Percentiles rank a stretch among this genome's conserved stretches.
Conservation (phyloP, 2,329 filamentous ascomycete genomes). For the Berkeleyomyces basicola region DNA sequence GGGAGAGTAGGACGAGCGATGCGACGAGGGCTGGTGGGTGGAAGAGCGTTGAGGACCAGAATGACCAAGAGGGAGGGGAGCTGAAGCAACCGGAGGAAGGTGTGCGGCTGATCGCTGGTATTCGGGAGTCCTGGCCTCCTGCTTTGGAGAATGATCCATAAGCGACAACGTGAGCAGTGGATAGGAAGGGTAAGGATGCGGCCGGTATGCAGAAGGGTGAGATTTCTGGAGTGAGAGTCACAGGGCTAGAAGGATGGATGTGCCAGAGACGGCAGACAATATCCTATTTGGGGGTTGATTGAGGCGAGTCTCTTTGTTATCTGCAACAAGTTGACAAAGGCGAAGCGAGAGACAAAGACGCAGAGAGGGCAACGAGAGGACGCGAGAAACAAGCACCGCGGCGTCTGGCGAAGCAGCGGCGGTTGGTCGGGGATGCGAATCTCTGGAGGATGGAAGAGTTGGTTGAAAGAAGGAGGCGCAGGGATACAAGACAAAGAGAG, state of each 20-base stretch:
- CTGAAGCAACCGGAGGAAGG: background rate
- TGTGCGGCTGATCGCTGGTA: constrained; percentile 3
- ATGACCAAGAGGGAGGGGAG: background rate
- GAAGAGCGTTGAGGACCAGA: background rate
- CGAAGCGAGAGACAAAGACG: background rate
- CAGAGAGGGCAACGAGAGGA: background rate
- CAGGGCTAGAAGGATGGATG: background rate
- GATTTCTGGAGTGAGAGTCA: background rate
- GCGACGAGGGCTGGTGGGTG: background rate
- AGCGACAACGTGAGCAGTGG: background rate
- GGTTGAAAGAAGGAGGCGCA: no score
- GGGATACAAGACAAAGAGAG: no score
- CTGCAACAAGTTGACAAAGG: background rate
- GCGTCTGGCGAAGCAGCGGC: no score
- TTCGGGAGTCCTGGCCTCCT: constrained; percentile 5
- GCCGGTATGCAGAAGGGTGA: background rate
- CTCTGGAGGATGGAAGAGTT: no score
- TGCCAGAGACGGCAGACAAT: background rate
- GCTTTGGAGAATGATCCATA: constrained; percentile 7
- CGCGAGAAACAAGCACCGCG: background rate
- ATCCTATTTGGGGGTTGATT: background rate
- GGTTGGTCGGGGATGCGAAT: no score
- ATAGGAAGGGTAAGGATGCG: background rate
- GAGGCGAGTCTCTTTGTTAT: background rate
- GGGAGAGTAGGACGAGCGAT: background rate